Conservation (phyloP, 2,329 filamentous ascomycete species). For the Botrytis medusae region DNA sequence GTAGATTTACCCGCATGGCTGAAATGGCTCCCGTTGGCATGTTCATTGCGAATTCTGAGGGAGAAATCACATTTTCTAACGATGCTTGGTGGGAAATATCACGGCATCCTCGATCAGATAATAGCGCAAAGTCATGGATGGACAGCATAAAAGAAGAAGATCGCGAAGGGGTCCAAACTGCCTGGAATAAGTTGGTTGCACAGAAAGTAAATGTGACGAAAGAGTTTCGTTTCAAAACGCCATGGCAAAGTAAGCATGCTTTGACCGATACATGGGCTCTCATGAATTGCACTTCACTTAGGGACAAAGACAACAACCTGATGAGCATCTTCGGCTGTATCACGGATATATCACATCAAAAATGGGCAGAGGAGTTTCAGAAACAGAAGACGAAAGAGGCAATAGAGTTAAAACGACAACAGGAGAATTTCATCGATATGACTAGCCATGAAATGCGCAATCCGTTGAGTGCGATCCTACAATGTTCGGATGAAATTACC, state of each 20-base stretch:
- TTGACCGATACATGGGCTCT: slow-evolving; percentile 73
- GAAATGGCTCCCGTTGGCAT: slow-evolving; percentile 52
- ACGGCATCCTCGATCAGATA: slow-evolving; percentile 58
- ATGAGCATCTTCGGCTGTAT: slow-evolving; percentile 79
- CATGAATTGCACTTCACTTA: slow-evolving; percentile 75
- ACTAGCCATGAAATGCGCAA: slow-evolving; percentile 73
- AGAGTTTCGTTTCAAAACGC: slow-evolving; percentile 73
- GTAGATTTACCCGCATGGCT: slow-evolving; percentile 65
- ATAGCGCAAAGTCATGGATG: slow-evolving; percentile 68
- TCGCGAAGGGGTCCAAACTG: slow-evolving; percentile 53
- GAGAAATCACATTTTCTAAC: slow-evolving; percentile 76
- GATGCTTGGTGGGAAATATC: slow-evolving; percentile 74
- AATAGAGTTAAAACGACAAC: slow-evolving; percentile 62
- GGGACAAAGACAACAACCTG: slow-evolving; percentile 59
- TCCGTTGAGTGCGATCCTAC: slow-evolving; percentile 70
- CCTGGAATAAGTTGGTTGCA: slow-evolving; percentile 63
- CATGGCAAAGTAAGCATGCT: slow-evolving; percentile 59
- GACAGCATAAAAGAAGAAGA: slow-evolving; percentile 69
- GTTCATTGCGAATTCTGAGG: slow-evolving; percentile 74
- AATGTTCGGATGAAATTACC: slow-evolving; percentile 61
- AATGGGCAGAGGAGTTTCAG: slow-evolving; percentile 60
- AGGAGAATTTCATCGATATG: slow-evolving; percentile 81
- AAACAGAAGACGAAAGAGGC: slow-evolving; percentile 49
- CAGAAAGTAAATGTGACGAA: slow-evolving; percentile 65
- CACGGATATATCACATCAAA: slow-evolving; percentile 83